These are phyloP conservation scores for Russula olivacea DNA, from an alignment of 768 basidiomycete species.

Conservation along the genomic window DNA sequence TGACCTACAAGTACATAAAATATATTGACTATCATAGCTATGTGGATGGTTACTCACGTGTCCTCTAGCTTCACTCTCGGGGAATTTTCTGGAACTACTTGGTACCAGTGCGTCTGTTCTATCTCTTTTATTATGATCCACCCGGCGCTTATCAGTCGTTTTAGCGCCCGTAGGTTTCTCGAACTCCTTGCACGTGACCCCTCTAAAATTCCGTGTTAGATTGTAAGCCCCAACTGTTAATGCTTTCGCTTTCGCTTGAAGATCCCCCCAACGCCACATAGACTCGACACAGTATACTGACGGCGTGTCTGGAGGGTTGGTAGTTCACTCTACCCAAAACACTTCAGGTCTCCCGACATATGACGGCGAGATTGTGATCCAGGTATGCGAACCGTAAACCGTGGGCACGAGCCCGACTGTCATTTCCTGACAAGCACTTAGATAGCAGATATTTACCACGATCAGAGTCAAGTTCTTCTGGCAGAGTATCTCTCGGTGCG, in stretches of 20 bases:
- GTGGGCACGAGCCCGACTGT: neutral
- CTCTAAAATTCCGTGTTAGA: conserved; percentile 12
- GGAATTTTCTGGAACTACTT: conserved; percentile 42
- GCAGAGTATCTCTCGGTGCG: conserved; percentile 27
- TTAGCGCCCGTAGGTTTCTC: conserved; percentile 29
- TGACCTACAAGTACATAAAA: conserved; percentile 34
- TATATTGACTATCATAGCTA: neutral
- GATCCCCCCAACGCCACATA: neutral
- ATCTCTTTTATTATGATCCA: no score
- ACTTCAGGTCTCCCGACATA: conserved; percentile 33
- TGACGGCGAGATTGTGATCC: conserved; percentile 36
- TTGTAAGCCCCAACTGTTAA: conserved; percentile 19
- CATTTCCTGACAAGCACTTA: conserved; percentile 26
- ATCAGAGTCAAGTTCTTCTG: conserved; percentile 28
- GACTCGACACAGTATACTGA: conserved; percentile 41
- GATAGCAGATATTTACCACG: conserved; percentile 36
- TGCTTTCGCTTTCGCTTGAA: neutral
- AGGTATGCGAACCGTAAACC: conserved; percentile 2
- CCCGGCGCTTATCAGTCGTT: neutral
- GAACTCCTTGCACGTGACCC: neutral
- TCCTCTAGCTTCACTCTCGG: conserved; percentile 37
- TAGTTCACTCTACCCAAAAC: conserved; percentile 40
- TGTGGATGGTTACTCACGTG: neutral
- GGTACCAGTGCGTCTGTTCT: conserved; percentile 40
- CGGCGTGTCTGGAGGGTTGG: conserved; percentile 44